Evolutionary conservation across 2,329 filamentous ascomycete genomes (phyloP).

Genomic region (Penicillium sp.): DNA sequence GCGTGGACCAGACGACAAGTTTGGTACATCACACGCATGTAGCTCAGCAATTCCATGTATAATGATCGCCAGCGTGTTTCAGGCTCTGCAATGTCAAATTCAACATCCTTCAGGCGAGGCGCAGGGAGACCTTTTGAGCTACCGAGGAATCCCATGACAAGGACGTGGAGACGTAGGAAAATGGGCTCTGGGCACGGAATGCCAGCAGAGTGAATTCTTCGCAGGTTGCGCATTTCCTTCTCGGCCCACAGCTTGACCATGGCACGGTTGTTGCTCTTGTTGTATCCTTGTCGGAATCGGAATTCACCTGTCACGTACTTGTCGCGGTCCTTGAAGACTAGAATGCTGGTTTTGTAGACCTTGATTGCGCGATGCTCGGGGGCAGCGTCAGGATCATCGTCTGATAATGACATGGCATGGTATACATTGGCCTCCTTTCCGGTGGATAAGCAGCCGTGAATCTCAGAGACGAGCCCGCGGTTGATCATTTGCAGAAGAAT

Average conservation of each 20-base stretch:
- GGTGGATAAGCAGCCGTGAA: constrained; percentile 91
- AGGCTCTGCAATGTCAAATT: constrained; percentile 60
- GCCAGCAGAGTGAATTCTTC: constrained; percentile 72
- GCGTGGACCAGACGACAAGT: constrained; percentile 88
- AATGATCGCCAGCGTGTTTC: constrained; percentile 68
- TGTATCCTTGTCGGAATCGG: constrained; percentile 82
- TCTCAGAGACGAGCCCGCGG: constrained; percentile 76
- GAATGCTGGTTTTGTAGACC: constrained; percentile 96
- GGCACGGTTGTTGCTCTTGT: constrained; percentile 88
- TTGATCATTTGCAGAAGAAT: constrained; percentile 96
- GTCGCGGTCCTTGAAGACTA: constrained; percentile 96
- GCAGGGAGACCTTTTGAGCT: constrained; percentile 82
- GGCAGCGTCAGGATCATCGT: constrained; percentile 46
- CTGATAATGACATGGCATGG: constrained; percentile 65
- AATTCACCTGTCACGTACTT: constrained; percentile 94
- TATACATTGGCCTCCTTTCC: constrained; percentile 99
- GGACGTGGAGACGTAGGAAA: constrained; percentile 82
- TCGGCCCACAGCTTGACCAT: constrained; percentile 99
- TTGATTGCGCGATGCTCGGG: constrained; percentile 81
- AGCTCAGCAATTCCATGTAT: constrained; percentile 75
- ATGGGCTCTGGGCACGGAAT: constrained; percentile 90
- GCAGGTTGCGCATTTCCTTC: constrained; percentile 93
- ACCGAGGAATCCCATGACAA: constrained; percentile 91
- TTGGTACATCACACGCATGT: constrained; percentile 93
- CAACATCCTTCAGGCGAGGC: constrained; percentile 81